Conservation (phyloP, 257 asterid species). For the Nicotiana attenuata region DNA sequence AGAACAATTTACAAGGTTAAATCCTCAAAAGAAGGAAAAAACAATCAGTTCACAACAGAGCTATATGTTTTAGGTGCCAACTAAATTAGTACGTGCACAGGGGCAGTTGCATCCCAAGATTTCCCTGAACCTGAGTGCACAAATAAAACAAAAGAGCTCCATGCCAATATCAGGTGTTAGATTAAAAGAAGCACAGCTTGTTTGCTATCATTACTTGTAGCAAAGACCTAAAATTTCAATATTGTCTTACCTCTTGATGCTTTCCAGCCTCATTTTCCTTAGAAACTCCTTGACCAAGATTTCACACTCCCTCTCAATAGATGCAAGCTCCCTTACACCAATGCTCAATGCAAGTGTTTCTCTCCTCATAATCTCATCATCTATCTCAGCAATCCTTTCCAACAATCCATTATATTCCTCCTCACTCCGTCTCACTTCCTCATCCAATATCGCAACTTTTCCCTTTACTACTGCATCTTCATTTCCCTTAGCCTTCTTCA, state of each 20-base stretch:
- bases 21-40: not conserved
- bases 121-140: not conserved
- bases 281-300: constrained; percentile 50
- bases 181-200: not conserved
- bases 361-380: constrained; percentile 52
- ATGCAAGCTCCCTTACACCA: constrained; percentile 83
- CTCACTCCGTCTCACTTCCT: constrained; percentile 41
- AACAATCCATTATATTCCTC: constrained; percentile 39
- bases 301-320: constrained; percentile 78
- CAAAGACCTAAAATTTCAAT: constrained; percentile 1
- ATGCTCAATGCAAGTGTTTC: constrained; percentile 70
- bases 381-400: constrained; percentile 74
- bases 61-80: not conserved
- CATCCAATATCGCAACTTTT: constrained; percentile 42
- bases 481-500: constrained; percentile 37
- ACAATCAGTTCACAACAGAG: not conserved
- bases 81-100: not conserved
- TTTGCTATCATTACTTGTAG: not conserved
- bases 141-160: not conserved
- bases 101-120: not conserved
- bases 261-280: constrained; percentile 37
- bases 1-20: not conserved
- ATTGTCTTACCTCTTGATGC: constrained; percentile 40
- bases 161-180: not conserved
- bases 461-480: constrained; percentile 16